phyloP scores from a whole-genome alignment of 139 green algal species.

The Chlorella sp. region DNA sequence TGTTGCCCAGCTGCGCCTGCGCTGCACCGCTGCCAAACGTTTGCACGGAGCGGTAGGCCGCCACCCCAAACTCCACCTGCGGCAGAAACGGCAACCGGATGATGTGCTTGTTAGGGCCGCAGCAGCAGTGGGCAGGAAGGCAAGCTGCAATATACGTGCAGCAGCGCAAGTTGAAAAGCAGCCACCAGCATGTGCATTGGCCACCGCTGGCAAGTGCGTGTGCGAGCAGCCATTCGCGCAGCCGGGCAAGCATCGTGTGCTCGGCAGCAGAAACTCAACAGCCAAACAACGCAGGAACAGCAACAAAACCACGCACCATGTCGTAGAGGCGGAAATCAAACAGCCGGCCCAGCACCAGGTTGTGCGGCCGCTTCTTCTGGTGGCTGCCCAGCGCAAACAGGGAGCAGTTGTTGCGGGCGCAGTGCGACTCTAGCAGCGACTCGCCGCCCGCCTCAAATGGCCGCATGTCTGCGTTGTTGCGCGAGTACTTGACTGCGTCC shows the following conservation, averaged over 20 bases:
- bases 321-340: conserved; percentile 93
- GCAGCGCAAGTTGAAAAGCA: no score
- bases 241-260: no score
- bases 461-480: conserved; percentile 85
- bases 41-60: conserved; percentile 61
- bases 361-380: conserved; percentile 97
- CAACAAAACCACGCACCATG: conserved; percentile 16
- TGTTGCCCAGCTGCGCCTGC: conserved; percentile 59
- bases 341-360: conserved; percentile 92
- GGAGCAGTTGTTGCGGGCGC: conserved; percentile 61
- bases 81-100: no score
- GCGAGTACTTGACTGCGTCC: conserved; percentile 76
- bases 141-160: no score
- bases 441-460: conserved; percentile 93
- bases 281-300: no score
- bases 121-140: no score
- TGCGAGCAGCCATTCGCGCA: no score
- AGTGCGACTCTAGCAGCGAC: conserved; percentile 71
- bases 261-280: no score
- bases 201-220: no score
- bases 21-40: conserved; percentile 48
- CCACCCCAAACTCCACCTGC: conserved; percentile 80
- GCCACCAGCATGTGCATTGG: no score
- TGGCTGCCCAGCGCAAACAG: conserved; percentile 89
- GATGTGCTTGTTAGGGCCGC: no score